Percentiles rank a stretch among this genome's conserved stretches.
Evolutionary conservation across 306 rosid genomes (phyloP).

Genomic region (Inga leiocalycina): DNA sequence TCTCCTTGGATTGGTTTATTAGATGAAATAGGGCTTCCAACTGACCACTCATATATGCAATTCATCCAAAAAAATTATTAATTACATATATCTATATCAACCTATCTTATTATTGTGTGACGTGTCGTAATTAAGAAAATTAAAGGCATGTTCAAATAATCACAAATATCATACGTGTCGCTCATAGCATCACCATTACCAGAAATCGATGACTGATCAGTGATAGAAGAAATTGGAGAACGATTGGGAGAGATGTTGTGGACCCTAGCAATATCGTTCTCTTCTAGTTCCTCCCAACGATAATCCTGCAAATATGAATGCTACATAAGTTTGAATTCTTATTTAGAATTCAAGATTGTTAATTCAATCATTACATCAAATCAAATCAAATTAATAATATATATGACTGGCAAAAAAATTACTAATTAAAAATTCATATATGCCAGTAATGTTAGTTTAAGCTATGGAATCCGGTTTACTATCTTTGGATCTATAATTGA

Average conservation of each 20-base stretch:
- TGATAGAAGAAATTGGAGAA: conserved; percentile 59
- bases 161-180: not conserved
- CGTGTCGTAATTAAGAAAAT: not conserved
- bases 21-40: conserved; percentile 77
- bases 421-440: not conserved
- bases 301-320: conserved; percentile 56
- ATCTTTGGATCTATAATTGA: not conserved
- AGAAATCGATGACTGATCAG: conserved; percentile 78
- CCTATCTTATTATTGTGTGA: not conserved
- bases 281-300: conserved; percentile 47
- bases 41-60: conserved; percentile 36
- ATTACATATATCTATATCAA: too few relatives aligned
- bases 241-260: conserved; percentile 57
- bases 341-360: not conserved
- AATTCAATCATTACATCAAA: not conserved
- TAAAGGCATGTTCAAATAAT: not conserved
- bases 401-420: not conserved
- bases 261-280: conserved; percentile 34
- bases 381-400: not conserved
- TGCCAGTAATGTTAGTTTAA: not conserved
- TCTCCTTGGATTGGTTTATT: conserved; percentile 52
- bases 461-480: not conserved
- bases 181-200: conserved; percentile 44
- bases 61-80: too few relatives aligned
- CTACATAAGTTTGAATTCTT: not conserved